Evolutionary conservation across 1,139 yeast species (phyloP), one percentile per base, ranked within the genome.

Genomic region (Yamadazyma songkhlaensis): DNA sequence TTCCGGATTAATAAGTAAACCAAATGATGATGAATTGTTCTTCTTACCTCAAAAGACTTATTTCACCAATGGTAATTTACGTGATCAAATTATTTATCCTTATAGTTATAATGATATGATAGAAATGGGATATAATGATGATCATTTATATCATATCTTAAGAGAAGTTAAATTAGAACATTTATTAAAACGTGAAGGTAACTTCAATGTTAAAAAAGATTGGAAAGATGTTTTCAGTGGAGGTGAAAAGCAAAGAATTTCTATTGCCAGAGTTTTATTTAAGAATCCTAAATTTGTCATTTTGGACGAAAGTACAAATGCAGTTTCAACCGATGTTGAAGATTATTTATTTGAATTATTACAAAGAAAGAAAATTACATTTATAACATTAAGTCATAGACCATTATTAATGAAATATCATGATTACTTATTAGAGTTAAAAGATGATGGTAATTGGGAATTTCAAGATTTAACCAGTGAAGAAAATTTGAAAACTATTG

Each of bases 171-270:
- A 83, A 48, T 69, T 90, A 43, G 96, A 85, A 35, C 88, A 90
- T 56, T 67, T 90, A 35, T 72, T 88, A 37, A 65, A 68, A 36
- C 70, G 84, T 45, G 84, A 79, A 53, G 84, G 85, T 6, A 70
- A 65, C 48, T 77, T 78, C 67, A 77, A 77, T 42, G 78, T 77
- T 26, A 64, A 63, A 39, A 83, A 84, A 47, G 89, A 83, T 49
- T 90, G 97, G 97, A 83, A 83, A 54, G 95, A 85, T 56, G 87
- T 90, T 12, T 75, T 90, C 49, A 84, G 95, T 60, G 97, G 97
- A 12, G 97, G 97, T 38, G 97, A 90, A 58, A 84, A 88, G 64
- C 97, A 90, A 66, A 78, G 96, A 53, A 76, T 89, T 57, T 82
- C 89, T 62, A 85, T 90, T 67, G 97, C 97, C 0, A 72, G 97